phyloP scores from a whole-genome alignment of 805 yeast genomes.

The Zygotorulaspora sp. region DNA sequence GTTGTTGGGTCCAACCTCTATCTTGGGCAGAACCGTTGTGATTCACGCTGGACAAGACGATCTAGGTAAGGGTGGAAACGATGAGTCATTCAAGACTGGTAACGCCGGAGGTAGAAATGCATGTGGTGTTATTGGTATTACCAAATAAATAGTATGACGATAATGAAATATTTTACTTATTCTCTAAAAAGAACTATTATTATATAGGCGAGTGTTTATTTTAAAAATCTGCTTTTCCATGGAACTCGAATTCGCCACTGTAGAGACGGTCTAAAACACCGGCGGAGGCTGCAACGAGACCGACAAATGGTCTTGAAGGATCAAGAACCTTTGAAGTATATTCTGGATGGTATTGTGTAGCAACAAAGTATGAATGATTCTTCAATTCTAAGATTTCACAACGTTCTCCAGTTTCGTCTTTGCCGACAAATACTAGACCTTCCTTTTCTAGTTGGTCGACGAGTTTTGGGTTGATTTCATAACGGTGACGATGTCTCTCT shows the following conservation, averaged over 20 bases:
- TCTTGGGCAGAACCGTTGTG: slow-evolving; percentile 93
- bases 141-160: slow-evolving; percentile 16
- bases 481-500: slow-evolving; percentile 98
- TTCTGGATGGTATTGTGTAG: slow-evolving; percentile 98
- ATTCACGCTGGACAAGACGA: slow-evolving; percentile 92
- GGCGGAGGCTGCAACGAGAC: slow-evolving; percentile 89
- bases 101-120: slow-evolving; percentile 98
- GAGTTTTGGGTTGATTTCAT: slow-evolving; percentile 88
- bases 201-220: no score
- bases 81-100: slow-evolving; percentile 91
- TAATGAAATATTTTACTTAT: no score
- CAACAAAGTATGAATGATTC: slow-evolving; percentile 86
- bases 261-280: slow-evolving; percentile 72
- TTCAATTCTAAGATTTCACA: slow-evolving; percentile 90
- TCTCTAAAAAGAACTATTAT: no score
- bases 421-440: slow-evolving; percentile 88
- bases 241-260: slow-evolving; percentile 31
- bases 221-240: slow-evolving; percentile 32
- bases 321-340: slow-evolving; percentile 93
- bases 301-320: slow-evolving; percentile 95
- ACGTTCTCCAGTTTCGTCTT: slow-evolving; percentile 83
- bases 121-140: slow-evolving; percentile 89
- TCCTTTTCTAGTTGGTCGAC: slow-evolving; percentile 64
- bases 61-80: slow-evolving; percentile 89
- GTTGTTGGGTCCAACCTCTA: slow-evolving; percentile 79